Evolutionary conservation across 495 filamentous ascomycete genomes (phyloP).

Genomic region (Penicillium bialowiezense): DNA sequence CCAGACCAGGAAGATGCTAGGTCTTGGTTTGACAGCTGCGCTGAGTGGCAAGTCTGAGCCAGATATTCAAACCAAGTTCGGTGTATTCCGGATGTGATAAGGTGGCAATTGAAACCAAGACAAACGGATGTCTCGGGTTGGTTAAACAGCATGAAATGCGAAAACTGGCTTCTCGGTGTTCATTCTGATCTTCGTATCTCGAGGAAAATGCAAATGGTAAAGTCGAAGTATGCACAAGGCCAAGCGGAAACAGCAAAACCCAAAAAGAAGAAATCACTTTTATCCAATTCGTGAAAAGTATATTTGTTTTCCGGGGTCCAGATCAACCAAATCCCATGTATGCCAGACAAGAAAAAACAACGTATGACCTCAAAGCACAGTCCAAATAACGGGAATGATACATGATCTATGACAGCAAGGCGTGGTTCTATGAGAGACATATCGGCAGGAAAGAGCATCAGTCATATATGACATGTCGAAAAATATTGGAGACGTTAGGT

Average conservation of each 20-base stretch:
- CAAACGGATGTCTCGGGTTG: too few species aligned
- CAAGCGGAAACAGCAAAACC: constrained; percentile 2
- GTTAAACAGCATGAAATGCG: too few species aligned
- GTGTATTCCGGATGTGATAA: constrained; percentile 89
- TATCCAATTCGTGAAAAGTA: constrained; percentile 6
- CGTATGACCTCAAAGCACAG: constrained; percentile 6
- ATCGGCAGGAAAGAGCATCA: constrained; percentile 20
- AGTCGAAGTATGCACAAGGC: neutral
- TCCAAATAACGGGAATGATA: constrained; percentile 18
- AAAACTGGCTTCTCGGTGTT: neutral
- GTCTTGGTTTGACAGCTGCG: constrained; percentile 76
- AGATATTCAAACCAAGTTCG: constrained; percentile 72
- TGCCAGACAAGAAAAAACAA: constrained; percentile 10
- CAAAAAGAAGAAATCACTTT: constrained; percentile 17
- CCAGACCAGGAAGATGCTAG: constrained; percentile 81
- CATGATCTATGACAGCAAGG: constrained; percentile 18
- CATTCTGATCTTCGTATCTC: neutral
- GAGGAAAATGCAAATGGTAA: neutral
- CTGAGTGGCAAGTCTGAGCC: constrained; percentile 60
- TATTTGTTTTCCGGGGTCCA: constrained; percentile 13
- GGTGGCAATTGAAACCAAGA: neutral
- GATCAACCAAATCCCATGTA: constrained; percentile 13
- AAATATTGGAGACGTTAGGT: constrained; percentile 9
- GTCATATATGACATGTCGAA: constrained; percentile 22
- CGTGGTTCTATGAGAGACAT: constrained; percentile 26